A percentile compares a stretch with the other conserved stretches of the same genome.
These are phyloP conservation scores for Xylaria sp. DNA, from an alignment of 2,329 filamentous ascomycete genomes.

Conservation along the genomic window DNA sequence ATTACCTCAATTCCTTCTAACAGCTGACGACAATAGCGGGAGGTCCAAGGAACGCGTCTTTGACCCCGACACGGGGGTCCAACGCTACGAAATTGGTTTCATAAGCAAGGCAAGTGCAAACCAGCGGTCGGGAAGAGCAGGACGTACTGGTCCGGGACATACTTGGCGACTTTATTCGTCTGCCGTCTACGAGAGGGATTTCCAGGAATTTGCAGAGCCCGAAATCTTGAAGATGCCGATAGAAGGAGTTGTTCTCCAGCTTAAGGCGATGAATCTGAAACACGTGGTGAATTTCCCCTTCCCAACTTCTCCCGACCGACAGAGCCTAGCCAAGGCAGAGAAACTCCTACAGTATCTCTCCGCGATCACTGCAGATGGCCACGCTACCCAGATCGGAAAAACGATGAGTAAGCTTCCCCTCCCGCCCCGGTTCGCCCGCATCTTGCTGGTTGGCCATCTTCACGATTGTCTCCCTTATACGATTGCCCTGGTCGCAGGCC, in stretches of 20 bases:
- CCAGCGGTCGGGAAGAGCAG: conserved; percentile 92
- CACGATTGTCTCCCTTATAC: conserved; percentile 87
- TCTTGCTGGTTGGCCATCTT: conserved; percentile 86
- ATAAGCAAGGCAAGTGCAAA: conserved; percentile 97
- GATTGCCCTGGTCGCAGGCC: conserved; percentile 85
- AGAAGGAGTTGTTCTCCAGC: conserved; percentile 89
- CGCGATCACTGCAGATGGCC: conserved; percentile 76
- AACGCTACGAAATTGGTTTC: conserved; percentile 95
- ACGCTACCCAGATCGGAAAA: conserved; percentile 81
- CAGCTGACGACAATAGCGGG: conserved; percentile 61
- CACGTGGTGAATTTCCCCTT: conserved; percentile 96
- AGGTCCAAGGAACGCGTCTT: conserved; percentile 93
- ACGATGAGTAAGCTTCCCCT: conserved; percentile 91
- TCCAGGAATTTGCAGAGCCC: conserved; percentile 85
- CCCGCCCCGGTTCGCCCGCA: conserved; percentile 89
- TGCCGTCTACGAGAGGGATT: conserved; percentile 91
- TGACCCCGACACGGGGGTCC: conserved; percentile 87
- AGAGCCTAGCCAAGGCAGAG: conserved; percentile 84
- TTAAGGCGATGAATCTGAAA: conserved; percentile 94
- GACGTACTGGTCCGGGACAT: conserved; percentile 94
- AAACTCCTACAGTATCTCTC: conserved; percentile 87
- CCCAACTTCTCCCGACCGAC: conserved; percentile 84
- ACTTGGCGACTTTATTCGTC: conserved; percentile 96
- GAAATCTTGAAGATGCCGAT: conserved; percentile 93
- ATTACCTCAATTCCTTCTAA: not conserved